These are phyloP conservation scores for Trypanosoma melophagium DNA, from an alignment of 208 protist species.

Conservation along the genomic window DNA sequence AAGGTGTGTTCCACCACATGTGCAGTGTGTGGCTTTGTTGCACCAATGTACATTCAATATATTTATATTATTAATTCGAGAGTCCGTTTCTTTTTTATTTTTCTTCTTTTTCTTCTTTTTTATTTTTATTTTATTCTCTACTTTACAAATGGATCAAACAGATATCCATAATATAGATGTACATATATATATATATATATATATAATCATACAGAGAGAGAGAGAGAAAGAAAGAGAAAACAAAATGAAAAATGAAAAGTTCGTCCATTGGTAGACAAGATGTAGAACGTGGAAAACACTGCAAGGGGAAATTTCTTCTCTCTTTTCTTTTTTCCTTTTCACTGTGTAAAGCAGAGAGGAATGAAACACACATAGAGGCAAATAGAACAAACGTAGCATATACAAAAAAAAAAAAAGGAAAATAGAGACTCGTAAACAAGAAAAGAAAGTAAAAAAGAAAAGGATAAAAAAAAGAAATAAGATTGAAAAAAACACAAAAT, in stretches of 20 bases:
- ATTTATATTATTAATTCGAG: too few species aligned
- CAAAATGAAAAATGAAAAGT: too few species aligned
- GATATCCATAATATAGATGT: too few species aligned
- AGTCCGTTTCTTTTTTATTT: background rate
- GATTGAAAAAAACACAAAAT: background rate
- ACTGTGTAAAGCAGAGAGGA: too few species aligned
- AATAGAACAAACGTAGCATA: background rate
- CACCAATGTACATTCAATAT: slow-evolving; percentile 22
- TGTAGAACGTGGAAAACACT: too few species aligned
- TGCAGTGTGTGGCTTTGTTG: slow-evolving; percentile 17
- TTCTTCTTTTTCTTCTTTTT: background rate
- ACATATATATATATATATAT: too few species aligned
- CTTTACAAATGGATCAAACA: too few species aligned
- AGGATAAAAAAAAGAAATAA: slow-evolving; percentile 5
- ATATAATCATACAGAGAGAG: too few species aligned
- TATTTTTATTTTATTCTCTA: background rate
- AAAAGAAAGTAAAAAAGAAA: slow-evolving; percentile 6
- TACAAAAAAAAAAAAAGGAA: background rate
- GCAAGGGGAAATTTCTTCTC: too few species aligned
- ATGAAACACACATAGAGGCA: background rate
- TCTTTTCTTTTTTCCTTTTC: too few species aligned
- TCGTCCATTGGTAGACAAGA: too few species aligned
- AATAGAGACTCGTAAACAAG: background rate
- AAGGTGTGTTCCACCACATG: slow-evolving; percentile 48
- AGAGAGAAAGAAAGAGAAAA: slow-evolving; percentile 18